These are phyloP conservation scores for Juncus effusus DNA, from an alignment of 176 grass and related monocot genomes.

Conservation along the genomic window DNA sequence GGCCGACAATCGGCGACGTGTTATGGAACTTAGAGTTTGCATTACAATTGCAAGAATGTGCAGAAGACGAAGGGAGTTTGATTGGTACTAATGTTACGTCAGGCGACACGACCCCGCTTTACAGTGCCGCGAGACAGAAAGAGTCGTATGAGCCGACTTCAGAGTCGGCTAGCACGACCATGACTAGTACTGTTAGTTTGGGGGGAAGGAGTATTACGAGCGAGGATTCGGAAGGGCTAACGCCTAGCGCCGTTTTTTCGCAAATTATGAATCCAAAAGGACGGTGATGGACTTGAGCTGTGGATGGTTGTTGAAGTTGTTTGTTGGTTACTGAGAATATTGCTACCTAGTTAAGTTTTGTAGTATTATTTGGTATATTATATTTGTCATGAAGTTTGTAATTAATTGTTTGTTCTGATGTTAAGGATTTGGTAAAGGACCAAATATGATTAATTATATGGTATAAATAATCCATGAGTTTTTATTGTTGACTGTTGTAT, in stretches of 20 bases:
- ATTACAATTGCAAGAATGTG: constrained; percentile 56
- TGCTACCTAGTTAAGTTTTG: not conserved
- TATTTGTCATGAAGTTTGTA: not conserved
- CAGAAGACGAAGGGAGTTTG: constrained; percentile 37
- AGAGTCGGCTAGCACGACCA: constrained; percentile 36
- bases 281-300: constrained; percentile 27
- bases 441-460: no score
- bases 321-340: not conserved
- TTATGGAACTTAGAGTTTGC: constrained; percentile 76
- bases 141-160: constrained; percentile 32
- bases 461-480: no score
- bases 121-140: constrained; percentile 8
- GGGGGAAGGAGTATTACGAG: constrained; percentile 39
- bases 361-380: not conserved
- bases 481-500: no score
- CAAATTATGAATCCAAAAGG: constrained; percentile 64
- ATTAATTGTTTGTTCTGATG: not conserved
- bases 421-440: not conserved
- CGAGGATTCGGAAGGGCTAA: constrained; percentile 37
- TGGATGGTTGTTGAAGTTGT: not conserved
- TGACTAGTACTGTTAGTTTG: constrained; percentile 31
- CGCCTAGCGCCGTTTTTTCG: constrained; percentile 52
- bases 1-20: constrained; percentile 63
- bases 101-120: not conserved
- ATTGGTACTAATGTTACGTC: constrained; percentile 26